These are phyloP conservation scores for Bromus sterilis DNA, from an alignment of 176 grass and related monocot species.

Conservation along the genomic window DNA sequence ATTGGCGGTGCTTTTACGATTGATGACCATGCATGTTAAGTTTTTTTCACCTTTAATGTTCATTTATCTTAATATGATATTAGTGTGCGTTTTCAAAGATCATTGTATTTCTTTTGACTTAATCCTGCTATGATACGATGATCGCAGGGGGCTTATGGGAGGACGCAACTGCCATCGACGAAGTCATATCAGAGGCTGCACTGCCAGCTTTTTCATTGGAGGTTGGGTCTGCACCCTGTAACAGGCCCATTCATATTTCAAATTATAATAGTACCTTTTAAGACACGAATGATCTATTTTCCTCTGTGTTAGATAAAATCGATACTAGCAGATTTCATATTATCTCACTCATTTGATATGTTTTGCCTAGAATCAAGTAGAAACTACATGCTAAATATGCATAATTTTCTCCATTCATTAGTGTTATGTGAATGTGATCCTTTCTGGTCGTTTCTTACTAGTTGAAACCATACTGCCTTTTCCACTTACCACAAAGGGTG, in stretches of 20 bases:
- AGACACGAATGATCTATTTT: not conserved
- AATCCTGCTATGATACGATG: slow-evolving; percentile 21
- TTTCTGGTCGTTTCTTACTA: not conserved
- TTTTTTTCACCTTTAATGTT: not conserved
- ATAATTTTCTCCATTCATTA: not conserved
- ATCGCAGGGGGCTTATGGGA: slow-evolving; percentile 73
- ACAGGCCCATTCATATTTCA: not conserved
- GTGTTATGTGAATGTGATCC: not conserved
- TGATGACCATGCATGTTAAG: not conserved
- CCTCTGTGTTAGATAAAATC: not conserved
- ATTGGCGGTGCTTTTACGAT: not conserved
- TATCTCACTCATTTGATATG: not conserved
- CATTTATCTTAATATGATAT: not conserved
- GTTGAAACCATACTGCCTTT: not conserved
- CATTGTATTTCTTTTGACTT: slow-evolving; percentile 12
- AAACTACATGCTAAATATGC: slow-evolving; percentile 2
- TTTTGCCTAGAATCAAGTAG: slow-evolving; percentile 25
- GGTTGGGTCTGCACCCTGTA: slow-evolving; percentile 45
- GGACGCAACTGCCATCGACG: slow-evolving; percentile 58
- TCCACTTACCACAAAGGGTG: not conserved
- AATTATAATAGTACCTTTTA: not conserved
- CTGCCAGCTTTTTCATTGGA: slow-evolving; percentile 90
- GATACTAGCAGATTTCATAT: slow-evolving; percentile 16
- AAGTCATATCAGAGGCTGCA: slow-evolving; percentile 92
- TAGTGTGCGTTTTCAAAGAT: slow-evolving; percentile 12